Percentiles rank a stretch among this genome's conserved stretches.
Conservation (phyloP, 2,329 filamentous ascomycete genomes). For the Aureobasidium uvarum region DNA sequence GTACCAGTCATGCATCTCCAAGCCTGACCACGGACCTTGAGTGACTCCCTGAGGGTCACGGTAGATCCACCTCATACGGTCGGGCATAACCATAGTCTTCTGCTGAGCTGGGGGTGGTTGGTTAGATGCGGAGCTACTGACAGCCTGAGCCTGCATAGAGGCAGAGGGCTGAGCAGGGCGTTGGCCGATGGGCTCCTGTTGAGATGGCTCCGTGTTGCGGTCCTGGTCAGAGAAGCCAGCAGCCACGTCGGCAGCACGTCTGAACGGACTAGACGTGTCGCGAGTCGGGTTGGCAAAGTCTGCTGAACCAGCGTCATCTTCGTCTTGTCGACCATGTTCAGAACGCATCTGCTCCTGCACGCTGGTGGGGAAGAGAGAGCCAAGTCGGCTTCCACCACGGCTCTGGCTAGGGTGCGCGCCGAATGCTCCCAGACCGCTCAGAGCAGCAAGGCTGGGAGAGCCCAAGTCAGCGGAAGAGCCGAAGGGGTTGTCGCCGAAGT, state of each 20-base stretch:
- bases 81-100: constrained; percentile 97
- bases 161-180: constrained; percentile 24
- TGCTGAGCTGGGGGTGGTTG: constrained; percentile 68
- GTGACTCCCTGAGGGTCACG: constrained; percentile 88
- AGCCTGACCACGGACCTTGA: constrained; percentile 90
- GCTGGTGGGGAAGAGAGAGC: constrained; percentile 79
- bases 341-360: constrained; percentile 90
- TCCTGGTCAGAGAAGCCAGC: constrained; percentile 20
- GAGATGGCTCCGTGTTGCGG: constrained; percentile 24
- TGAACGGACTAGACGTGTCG: constrained; percentile 60
- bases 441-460: constrained; percentile 66
- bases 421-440: constrained; percentile 68
- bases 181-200: constrained; percentile 25
- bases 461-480: constrained; percentile 77
- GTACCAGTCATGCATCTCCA: constrained; percentile 99
- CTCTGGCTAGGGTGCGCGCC: constrained; percentile 51
- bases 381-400: constrained; percentile 65
- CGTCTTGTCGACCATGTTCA: constrained; percentile 50
- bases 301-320: constrained; percentile 50
- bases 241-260: constrained; percentile 31
- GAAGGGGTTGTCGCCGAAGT: constrained; percentile 58
- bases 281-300: constrained; percentile 32
- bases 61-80: constrained; percentile 98
- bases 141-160: constrained; percentile 37
- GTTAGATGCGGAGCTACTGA: constrained; percentile 56